Conservation (phyloP, 2,329 filamentous ascomycete genomes). For the Pezicula rhizophila region DNA sequence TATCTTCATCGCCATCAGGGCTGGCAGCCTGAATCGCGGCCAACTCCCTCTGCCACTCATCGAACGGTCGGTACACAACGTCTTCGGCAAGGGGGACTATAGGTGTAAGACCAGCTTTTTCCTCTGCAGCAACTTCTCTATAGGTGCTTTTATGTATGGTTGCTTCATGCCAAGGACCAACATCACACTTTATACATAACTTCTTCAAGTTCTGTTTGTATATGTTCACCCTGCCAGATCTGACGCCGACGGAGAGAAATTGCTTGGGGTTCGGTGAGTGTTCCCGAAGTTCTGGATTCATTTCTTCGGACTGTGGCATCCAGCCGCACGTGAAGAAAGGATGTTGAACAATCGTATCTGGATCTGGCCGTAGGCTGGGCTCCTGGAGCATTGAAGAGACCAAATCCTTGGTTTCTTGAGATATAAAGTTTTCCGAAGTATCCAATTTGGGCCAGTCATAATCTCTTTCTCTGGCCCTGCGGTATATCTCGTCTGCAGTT, state of each 20-base stretch:
- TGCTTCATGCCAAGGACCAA: conserved; percentile 47
- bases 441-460: conserved; percentile 73
- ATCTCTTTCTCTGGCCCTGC: conserved; percentile 61
- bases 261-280: conserved; percentile 49
- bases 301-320: conserved; percentile 57
- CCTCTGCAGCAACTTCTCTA: conserved; percentile 63
- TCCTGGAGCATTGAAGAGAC: conserved; percentile 72
- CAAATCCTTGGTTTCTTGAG: conserved; percentile 68
- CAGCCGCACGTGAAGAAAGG: conserved; percentile 73
- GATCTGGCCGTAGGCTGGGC: conserved; percentile 67
- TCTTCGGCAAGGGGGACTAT: conserved; percentile 55
- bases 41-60: conserved; percentile 53
- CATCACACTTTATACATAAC: conserved; percentile 51
- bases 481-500: conserved; percentile 81
- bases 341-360: conserved; percentile 74
- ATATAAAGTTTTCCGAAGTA: conserved; percentile 63
- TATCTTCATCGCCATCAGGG: conserved; percentile 6
- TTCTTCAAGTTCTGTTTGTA: conserved; percentile 45
- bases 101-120: conserved; percentile 59
- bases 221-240: conserved; percentile 33
- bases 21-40: conserved; percentile 4
- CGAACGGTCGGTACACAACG: conserved; percentile 59
- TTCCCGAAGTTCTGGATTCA: conserved; percentile 52
- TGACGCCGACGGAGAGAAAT: conserved; percentile 43
- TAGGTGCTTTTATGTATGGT: conserved; percentile 45